These are phyloP conservation scores for Quercus variabilis DNA, from an alignment of 306 rosid species.

Conservation along the genomic window DNA sequence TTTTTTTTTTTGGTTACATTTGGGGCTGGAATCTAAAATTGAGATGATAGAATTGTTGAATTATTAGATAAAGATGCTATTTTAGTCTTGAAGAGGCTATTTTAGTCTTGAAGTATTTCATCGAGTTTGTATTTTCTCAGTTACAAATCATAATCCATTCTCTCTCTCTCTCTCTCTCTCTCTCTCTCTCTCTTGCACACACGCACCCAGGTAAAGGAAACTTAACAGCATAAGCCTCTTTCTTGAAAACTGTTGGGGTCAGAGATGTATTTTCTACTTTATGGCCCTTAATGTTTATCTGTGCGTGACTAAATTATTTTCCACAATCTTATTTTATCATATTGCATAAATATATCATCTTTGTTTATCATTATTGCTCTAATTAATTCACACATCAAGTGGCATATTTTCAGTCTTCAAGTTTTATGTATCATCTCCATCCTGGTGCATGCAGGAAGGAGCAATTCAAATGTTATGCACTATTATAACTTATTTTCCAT, in stretches of 20 bases:
- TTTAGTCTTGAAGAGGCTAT: too few species aligned
- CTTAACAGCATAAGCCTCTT: not conserved
- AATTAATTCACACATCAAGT: not conserved
- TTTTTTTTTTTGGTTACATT: not conserved
- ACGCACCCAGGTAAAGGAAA: not conserved
- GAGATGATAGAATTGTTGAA: not conserved
- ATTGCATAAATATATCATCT: not conserved
- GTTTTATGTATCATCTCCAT: constrained; percentile 23
- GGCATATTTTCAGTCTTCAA: constrained; percentile 8
- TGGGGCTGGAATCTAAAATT: not conserved
- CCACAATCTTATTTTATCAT: not conserved
- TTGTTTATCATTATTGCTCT: not conserved
- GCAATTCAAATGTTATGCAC: constrained; percentile 61
- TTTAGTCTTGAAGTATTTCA: not conserved
- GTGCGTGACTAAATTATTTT: not conserved
- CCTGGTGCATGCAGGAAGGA: constrained; percentile 66
- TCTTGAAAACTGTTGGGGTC: not conserved
- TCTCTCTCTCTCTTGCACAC: not conserved
- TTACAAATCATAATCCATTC: not conserved
- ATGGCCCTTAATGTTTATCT: not conserved
- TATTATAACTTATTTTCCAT: constrained; percentile 54
- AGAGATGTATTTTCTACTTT: not conserved
- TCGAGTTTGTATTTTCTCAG: not conserved
- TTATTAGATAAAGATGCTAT: not conserved
- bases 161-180: too few species aligned